Evolutionary conservation across 306 rosid species (phyloP).

Genomic region (Dryas alaskensis): DNA sequence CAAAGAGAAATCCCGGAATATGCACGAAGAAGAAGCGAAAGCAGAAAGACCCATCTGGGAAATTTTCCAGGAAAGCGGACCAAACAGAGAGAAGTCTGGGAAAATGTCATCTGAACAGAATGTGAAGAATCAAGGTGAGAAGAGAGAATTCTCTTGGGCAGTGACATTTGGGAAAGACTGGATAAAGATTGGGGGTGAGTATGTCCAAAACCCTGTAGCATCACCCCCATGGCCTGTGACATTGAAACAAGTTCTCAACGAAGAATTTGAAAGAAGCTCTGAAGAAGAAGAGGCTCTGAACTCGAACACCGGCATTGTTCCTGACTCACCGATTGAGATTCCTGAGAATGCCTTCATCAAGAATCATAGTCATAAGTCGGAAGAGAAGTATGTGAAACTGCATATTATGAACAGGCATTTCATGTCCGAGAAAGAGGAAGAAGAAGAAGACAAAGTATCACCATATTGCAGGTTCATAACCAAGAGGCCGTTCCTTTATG

Average conservation of each 20-base stretch:
- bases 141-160: background rate
- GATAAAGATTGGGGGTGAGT: background rate
- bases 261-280: too few relatives aligned
- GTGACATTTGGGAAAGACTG: background rate
- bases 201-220: background rate
- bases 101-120: background rate
- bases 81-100: background rate
- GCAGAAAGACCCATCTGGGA: background rate
- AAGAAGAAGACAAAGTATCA: background rate
- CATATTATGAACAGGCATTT: background rate
- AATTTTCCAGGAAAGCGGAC: background rate
- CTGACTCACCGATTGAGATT: too few relatives aligned
- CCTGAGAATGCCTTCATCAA: background rate
- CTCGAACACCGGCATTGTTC: too few relatives aligned
- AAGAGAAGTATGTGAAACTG: conserved; percentile 1
- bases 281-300: too few relatives aligned
- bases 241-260: background rate
- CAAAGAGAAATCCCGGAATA: background rate
- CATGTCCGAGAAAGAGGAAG: background rate
- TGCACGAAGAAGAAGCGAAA: background rate
- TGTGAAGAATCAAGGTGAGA: background rate
- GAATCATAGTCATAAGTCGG: background rate
- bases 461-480: background rate
- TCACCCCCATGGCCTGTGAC: background rate
- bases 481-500: conserved; percentile 10